Evolutionary conservation across 2,329 filamentous ascomycete species (phyloP).

Genomic region (Aspergillus sp.): DNA sequence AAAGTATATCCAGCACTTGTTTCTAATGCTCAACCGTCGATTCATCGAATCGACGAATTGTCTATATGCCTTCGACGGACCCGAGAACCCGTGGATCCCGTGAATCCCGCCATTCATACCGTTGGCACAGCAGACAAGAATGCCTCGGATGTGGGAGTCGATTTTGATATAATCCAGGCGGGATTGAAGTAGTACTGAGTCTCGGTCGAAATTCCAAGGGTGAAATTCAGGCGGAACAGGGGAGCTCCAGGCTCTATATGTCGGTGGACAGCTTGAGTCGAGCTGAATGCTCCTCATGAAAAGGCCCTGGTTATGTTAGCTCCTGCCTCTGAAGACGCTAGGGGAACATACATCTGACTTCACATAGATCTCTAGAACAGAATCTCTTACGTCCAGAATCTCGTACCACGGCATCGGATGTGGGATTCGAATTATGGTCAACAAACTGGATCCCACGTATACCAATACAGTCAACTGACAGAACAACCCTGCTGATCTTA

Average conservation of each 20-base stretch:
- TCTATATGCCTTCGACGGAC: constrained; percentile 2
- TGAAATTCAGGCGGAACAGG: constrained; percentile 12
- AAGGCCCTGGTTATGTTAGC: constrained; percentile 8
- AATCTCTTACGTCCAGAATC: constrained; percentile 7
- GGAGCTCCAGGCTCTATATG: constrained; percentile 9
- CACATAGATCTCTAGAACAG: constrained; percentile 1
- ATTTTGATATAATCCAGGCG: constrained; percentile 14
- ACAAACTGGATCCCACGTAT: constrained; percentile 12
- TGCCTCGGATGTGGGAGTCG: constrained; percentile 6
- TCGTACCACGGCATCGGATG: constrained; percentile 16
- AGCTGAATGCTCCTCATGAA: constrained; percentile 9
- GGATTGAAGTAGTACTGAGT: background rate
- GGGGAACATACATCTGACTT: constrained; percentile 1
- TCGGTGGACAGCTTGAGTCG: background rate
- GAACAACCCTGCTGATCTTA: constrained; percentile 3
- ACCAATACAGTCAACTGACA: constrained; percentile 10
- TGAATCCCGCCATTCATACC: constrained; percentile 8
- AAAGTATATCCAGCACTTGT: constrained; percentile 16
- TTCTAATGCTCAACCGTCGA: background rate
- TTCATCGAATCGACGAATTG: constrained; percentile 11
- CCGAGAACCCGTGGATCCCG: constrained; percentile 13
- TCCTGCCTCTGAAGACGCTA: background rate
- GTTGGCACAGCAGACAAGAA: constrained; percentile 14
- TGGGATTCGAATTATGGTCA: background rate
- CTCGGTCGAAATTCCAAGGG: constrained; percentile 5